Evolutionary conservation across 106 monocot genomes (phyloP).

Genomic region (Dendrobium officinale): DNA sequence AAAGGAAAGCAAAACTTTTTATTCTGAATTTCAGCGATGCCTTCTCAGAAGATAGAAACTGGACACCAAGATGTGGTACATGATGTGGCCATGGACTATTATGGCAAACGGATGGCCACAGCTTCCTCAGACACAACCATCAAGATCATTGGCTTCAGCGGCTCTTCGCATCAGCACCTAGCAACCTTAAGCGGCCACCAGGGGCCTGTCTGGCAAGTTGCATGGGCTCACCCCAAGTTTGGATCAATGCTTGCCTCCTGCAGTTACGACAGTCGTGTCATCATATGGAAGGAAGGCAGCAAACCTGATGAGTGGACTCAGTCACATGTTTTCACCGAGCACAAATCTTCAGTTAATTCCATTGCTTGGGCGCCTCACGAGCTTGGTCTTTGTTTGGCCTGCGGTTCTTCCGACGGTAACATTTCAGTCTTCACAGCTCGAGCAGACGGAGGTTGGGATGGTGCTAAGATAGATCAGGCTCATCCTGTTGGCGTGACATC

Average conservation of each 20-base stretch:
- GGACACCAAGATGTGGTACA: constrained; percentile 21
- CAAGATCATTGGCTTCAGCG: constrained; percentile 16
- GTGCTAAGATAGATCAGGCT: constrained; percentile 24
- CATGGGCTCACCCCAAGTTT: constrained; percentile 27
- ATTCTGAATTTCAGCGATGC: constrained; percentile 6
- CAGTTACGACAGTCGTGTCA: constrained; percentile 13
- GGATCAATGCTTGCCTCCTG: constrained; percentile 20
- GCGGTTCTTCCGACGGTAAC: constrained; percentile 26
- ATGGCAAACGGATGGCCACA: constrained; percentile 20
- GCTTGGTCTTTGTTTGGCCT: constrained; percentile 21
- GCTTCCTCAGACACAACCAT: constrained; percentile 16
- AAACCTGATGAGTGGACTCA: constrained; percentile 17
- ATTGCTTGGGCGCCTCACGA: constrained; percentile 27
- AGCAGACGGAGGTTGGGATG: constrained; percentile 22
- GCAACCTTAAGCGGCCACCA: constrained; percentile 20
- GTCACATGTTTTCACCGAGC: constrained; percentile 11
- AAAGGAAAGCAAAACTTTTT: not conserved
- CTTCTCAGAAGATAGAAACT: constrained; percentile 28
- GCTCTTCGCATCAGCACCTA: constrained; percentile 12
- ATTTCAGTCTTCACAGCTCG: constrained; percentile 22
- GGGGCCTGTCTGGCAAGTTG: constrained; percentile 23
- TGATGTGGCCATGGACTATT: constrained; percentile 26
- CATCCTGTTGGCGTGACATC: constrained; percentile 29
- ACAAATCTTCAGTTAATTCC: constrained; percentile 28
- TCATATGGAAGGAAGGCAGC: constrained; percentile 25